Base-by-base conservation (phyloP, 176 grass and related monocot genomes). In the Oryza longistaminata region DNA sequence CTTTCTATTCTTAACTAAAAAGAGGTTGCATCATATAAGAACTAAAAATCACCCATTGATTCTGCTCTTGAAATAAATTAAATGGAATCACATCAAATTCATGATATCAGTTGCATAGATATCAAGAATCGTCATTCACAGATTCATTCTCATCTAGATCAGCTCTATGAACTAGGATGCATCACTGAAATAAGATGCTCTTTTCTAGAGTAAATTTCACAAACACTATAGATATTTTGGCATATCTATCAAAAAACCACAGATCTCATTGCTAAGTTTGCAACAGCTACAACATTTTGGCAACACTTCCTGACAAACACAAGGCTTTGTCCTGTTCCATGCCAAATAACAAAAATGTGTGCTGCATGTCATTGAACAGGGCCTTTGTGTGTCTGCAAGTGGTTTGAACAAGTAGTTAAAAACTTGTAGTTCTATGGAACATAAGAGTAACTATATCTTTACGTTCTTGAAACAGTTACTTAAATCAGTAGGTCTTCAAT, bases 161-260 rank as follows among this genome's bases (percentile, higher is more conserved):
- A 37, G 40, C 14, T 74, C 11, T 33, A 21, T 48, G 40, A 7
- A 52, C 12, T 76, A 58, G 46, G 37, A 26, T 69, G 7, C 64
- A 35, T 17, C 70, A 75, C 4, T 40, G 7, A 33, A 53, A 68
- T 13, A 42, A 66, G 12, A 7, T 14, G 79, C n/a, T 80, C 9
- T 55, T 81, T 87, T 60, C n/a, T 60, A 60, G 7, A n/a, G 55
- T 60, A 24, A 62, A 62, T 55, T 68, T 22, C 29, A 81, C 21
- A 67, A 34, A 62, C 1, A 24, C n/a, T 62, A 24, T 24, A 62
- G 21, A 9, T 24, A 0, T 62, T n/a, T 62, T 62, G 58, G 8
- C 58, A 62, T 62, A 24, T 62, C 21, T 62, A 22, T 62, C 58
- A 62, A 62, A 22, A 0, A 62, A 4, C 9, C 58, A 62, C 7